These are phyloP conservation scores for Agrostemma githago DNA, from an alignment of 148 eudicot species.

Conservation along the genomic window DNA sequence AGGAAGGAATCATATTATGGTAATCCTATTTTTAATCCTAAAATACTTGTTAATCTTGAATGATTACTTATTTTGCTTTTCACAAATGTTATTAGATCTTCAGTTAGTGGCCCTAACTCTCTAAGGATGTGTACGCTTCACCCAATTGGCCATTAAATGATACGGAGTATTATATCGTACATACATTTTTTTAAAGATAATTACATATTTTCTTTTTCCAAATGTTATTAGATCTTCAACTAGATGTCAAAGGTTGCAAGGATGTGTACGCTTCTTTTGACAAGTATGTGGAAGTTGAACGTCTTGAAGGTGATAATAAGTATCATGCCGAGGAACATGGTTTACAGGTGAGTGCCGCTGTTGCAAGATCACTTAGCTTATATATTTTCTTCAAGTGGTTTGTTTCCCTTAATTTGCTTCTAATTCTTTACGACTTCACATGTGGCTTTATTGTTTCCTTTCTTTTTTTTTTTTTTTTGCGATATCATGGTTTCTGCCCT, in stretches of 20 bases:
- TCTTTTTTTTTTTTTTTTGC: background rate
- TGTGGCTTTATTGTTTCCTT: background rate
- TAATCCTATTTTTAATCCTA: constrained; percentile 21
- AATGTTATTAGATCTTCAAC: constrained; percentile 68
- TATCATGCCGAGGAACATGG: constrained; percentile 89
- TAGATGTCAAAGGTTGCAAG: constrained; percentile 94
- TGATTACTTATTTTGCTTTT: background rate
- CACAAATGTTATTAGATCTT: background rate
- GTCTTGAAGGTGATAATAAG: constrained; percentile 92
- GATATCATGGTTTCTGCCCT: background rate
- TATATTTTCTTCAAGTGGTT: background rate
- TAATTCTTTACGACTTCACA: background rate
- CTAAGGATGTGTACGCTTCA: constrained; percentile 89
- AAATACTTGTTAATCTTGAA: background rate
- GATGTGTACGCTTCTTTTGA: constrained; percentile 98
- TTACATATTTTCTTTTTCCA: background rate
- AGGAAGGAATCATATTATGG: constrained; percentile 98
- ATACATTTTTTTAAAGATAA: background rate
- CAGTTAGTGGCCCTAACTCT: constrained; percentile 49
- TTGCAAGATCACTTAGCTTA: background rate
- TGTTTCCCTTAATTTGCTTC: background rate
- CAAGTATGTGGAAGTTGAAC: constrained; percentile 97
- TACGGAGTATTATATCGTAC: too few species aligned
- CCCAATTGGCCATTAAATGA: too few species aligned
- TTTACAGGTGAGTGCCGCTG: constrained; percentile 57